These are phyloP conservation scores for Ogataea sp. DNA, from an alignment of 805 yeast species.

Conservation along the genomic window DNA sequence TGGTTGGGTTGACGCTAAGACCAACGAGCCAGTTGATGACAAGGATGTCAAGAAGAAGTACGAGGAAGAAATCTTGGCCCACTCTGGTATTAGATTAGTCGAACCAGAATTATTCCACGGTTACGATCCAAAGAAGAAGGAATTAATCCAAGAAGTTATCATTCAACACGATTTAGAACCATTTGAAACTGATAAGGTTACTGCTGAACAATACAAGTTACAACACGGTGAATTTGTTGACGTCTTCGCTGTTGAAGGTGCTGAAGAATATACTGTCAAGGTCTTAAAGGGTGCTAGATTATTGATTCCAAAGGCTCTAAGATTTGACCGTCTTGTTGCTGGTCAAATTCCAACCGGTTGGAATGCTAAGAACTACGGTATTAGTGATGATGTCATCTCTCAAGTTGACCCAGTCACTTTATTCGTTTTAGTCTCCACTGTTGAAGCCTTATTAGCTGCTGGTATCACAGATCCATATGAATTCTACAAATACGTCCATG, in stretches of 20 bases:
- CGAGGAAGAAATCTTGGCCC: slow-evolving; percentile 81
- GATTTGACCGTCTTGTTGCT: slow-evolving; percentile 67
- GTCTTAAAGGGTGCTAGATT: slow-evolving; percentile 90
- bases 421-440: slow-evolving; percentile 87
- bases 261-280: slow-evolving; percentile 88
- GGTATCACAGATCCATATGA: slow-evolving; percentile 99
- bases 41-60: slow-evolving; percentile 87
- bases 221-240: slow-evolving; percentile 95
- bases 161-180: slow-evolving; percentile 95
- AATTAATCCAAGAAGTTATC: slow-evolving; percentile 89
- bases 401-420: slow-evolving; percentile 97
- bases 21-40: slow-evolving; percentile 89
- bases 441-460: slow-evolving; percentile 85
- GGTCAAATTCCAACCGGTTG: slow-evolving; percentile 99
- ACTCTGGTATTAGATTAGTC: slow-evolving; percentile 92
- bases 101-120: slow-evolving; percentile 94
- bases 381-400: slow-evolving; percentile 80
- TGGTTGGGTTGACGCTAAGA: slow-evolving; percentile 97
- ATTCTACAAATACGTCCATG: slow-evolving; percentile 96
- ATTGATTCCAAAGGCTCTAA: slow-evolving; percentile 80
- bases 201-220: slow-evolving; percentile 88
- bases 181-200: slow-evolving; percentile 89
- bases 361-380: slow-evolving; percentile 93
- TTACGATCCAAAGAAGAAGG: slow-evolving; percentile 91
- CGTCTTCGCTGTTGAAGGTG: slow-evolving; percentile 76